phyloP scores from a whole-genome alignment of 768 basidiomycete genomes.

The Hebeloma cylindrosporum region DNA sequence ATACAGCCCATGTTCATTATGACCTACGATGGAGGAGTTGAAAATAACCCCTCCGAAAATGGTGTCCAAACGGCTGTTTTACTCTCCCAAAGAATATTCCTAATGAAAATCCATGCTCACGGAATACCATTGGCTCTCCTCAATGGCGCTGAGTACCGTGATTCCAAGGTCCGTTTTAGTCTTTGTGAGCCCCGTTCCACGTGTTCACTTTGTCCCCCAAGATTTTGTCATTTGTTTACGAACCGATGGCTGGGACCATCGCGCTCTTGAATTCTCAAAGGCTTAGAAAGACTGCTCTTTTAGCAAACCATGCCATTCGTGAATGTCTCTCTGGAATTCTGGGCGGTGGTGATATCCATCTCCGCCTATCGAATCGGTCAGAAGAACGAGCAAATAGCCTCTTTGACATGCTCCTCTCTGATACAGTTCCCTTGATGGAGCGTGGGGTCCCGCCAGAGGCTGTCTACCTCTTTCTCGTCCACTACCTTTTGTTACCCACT shows the following conservation, averaged over 20 bases:
- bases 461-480: slow-evolving; percentile 26
- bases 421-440: background rate
- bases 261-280: slow-evolving; percentile 5
- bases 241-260: slow-evolving; percentile 22
- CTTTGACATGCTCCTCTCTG: slow-evolving; percentile 4
- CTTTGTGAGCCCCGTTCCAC: background rate
- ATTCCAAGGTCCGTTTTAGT: slow-evolving; percentile 51
- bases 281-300: no score
- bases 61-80: slow-evolving; percentile 22
- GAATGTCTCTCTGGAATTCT: no score
- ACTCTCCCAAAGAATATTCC: slow-evolving; percentile 48
- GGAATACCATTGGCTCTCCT: slow-evolving; percentile 54
- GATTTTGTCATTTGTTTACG: slow-evolving; percentile 63
- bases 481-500: slow-evolving; percentile 33
- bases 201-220: slow-evolving; percentile 21
- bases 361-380: background rate
- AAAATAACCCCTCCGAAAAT: slow-evolving; percentile 9
- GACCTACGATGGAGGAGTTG: slow-evolving; percentile 50
- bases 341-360: background rate
- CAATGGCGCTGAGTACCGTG: slow-evolving; percentile 55
- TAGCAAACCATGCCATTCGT: no score
- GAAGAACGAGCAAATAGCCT: background rate
- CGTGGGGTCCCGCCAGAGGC: slow-evolving; percentile 16
- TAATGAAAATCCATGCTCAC: slow-evolving; percentile 48
- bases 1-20: slow-evolving; percentile 68